A percentile compares a stretch with the other conserved stretches of the same genome.
Evolutionary conservation across 768 basidiomycete genomes (phyloP).

Genomic region (Podaxis sp.): DNA sequence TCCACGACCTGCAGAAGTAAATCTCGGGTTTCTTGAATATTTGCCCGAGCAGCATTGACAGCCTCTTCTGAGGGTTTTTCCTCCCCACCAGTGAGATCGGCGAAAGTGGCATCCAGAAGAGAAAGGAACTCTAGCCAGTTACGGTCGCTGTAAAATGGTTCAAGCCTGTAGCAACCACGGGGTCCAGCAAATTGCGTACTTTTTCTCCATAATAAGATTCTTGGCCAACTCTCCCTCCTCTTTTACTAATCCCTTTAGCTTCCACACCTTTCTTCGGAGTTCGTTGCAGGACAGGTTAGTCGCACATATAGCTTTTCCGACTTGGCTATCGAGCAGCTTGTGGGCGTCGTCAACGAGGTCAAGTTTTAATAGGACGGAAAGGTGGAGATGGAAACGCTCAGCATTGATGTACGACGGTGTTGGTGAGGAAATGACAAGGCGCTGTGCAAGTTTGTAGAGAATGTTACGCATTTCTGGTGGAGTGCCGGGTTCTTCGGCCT

Average conservation of each 20-base stretch:
- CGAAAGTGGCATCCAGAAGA: slow-evolving; percentile 64
- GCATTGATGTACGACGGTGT: slow-evolving; percentile 60
- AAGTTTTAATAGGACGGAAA: slow-evolving; percentile 67
- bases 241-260: slow-evolving; percentile 44
- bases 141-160: slow-evolving; percentile 48
- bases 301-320: slow-evolving; percentile 62
- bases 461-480: slow-evolving; percentile 58
- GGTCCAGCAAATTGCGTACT: slow-evolving; percentile 32
- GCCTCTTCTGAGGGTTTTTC: slow-evolving; percentile 23
- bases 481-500: slow-evolving; percentile 72
- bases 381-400: slow-evolving; percentile 76
- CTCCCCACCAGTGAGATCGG: slow-evolving; percentile 18
- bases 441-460: slow-evolving; percentile 73
- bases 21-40: slow-evolving; percentile 38
- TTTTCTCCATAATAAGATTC: slow-evolving; percentile 52
- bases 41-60: slow-evolving; percentile 25
- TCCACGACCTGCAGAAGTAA: slow-evolving; percentile 56
- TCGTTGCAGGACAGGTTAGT: slow-evolving; percentile 74
- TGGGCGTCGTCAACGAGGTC: slow-evolving; percentile 66
- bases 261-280: slow-evolving; percentile 68
- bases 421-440: slow-evolving; percentile 61
- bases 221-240: slow-evolving; percentile 64
- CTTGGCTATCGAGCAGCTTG: slow-evolving; percentile 61
- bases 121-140: slow-evolving; percentile 86
- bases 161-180: slow-evolving; percentile 9